Base-by-base conservation (phyloP, 164 flowering plant genomes). In the Taxillus chinensis region DNA sequence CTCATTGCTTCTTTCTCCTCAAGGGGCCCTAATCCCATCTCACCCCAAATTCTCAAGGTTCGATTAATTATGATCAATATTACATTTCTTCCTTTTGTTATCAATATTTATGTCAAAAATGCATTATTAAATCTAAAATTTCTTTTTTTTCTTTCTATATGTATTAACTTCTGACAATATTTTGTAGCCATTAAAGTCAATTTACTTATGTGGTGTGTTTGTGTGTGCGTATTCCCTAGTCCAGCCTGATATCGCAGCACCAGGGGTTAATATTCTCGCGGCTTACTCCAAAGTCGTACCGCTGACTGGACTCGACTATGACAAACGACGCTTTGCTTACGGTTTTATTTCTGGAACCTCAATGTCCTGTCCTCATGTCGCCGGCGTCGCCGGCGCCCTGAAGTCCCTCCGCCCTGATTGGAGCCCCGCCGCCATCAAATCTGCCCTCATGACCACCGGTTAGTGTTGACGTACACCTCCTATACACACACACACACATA, bases 391-490 rank as follows among this genome's bases (percentile, higher is more conserved):
- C 0, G 96, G 87, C 59, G 86, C 86, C 53, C 83, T 89, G 49
- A 89, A 86, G 75, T 57, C 83, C 16, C 82, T 84, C 75, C 92
- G 76, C 45, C 87, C 96, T 0, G 60, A 67, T 14, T 86, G 96
- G 92, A 84, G 90, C 0, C 83, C 89, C 0, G 84, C 92, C 0
- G 90, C 92, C 0, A 82, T 89, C 73, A 84, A 80, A 59, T 89
- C 96, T 3, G 90, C 92, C 38, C 81, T 89, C 62, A 82, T 89
- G 83, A 89, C 96, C n/a, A 86, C 92, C 0, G 84, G 95, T 87
- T 57, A 59, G 64, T 12, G 10, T 51, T 16, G 10, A 49, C 41
- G 27, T 41, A n/a, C n/a, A n/a, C n/a, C n/a, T n/a, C n/a, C n/a
- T n/a, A n/a, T n/a, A n/a, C 27, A 27, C 27, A 27, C 27, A 27